Percentiles rank a stretch among this genome's conserved stretches.
Conservation (phyloP, 306 rosid species). For the Castanea crenata region DNA sequence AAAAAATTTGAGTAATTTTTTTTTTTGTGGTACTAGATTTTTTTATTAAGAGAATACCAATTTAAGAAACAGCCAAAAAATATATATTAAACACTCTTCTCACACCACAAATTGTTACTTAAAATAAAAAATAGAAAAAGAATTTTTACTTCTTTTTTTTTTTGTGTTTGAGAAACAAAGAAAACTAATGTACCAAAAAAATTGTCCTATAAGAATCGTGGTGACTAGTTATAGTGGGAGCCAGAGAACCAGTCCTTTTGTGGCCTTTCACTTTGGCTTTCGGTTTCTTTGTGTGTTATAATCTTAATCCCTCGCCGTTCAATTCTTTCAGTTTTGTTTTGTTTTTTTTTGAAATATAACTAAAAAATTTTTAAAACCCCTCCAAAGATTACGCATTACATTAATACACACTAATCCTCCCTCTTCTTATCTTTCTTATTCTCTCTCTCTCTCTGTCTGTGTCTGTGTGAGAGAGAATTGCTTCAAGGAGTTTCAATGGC, state of each 20-base stretch:
- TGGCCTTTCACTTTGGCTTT: conserved; percentile 14
- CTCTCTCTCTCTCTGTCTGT: not conserved
- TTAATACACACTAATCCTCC: conserved; percentile 8
- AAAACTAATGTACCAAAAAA: not conserved
- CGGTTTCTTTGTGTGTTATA: not conserved
- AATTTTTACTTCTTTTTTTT: too few relatives aligned
- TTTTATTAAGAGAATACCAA: too few relatives aligned
- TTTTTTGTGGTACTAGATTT: too few relatives aligned
- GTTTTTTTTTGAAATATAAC: conserved; percentile 8
- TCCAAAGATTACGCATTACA: conserved; percentile 27
- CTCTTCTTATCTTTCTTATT: not conserved
- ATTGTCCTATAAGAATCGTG: not conserved
- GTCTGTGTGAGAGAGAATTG: not conserved
- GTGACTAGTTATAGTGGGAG: not conserved
- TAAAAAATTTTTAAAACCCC: conserved; percentile 7
- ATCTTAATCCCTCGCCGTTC: conserved; percentile 24
- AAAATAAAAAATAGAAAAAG: too few relatives aligned
- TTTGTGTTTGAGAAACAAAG: too few relatives aligned
- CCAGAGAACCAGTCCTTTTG: not conserved
- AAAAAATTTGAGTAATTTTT: too few relatives aligned
- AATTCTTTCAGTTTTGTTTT: conserved; percentile 16
- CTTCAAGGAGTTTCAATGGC: conserved; percentile 54
- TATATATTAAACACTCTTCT: too few relatives aligned
- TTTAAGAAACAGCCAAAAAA: too few relatives aligned
- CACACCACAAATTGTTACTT: too few relatives aligned